phyloP scores from a whole-genome alignment of 139 green algal genomes.

The Coccomyxa sp. region DNA sequence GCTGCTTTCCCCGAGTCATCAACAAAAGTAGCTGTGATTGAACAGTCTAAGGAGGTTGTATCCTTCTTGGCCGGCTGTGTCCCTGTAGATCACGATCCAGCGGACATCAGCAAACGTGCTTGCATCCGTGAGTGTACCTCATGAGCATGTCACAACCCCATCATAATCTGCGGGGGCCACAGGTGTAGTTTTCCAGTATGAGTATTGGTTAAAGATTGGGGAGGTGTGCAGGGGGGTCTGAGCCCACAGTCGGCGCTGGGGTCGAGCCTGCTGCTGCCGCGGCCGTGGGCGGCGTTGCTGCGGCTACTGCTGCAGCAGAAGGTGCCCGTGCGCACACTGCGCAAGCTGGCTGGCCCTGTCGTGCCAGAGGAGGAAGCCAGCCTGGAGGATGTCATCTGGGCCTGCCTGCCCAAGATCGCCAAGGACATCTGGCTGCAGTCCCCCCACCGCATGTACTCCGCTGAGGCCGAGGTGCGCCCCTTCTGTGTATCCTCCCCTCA shows the following conservation, averaged over 20 bases:
- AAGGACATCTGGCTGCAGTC: conserved; percentile 1
- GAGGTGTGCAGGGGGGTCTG: conserved; percentile 29
- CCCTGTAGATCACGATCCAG: too few relatives aligned
- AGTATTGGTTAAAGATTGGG: too few relatives aligned
- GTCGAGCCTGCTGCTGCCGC: conserved; percentile 54
- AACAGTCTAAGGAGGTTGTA: too few relatives aligned
- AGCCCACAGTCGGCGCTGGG: conserved; percentile 29
- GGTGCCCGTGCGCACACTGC: conserved; percentile 9
- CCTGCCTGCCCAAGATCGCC: neutral
- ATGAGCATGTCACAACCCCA: too few relatives aligned
- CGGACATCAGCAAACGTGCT: too few relatives aligned
- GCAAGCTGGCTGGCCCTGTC: neutral
- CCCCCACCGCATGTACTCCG: conserved; percentile 17
- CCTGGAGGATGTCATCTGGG: conserved; percentile 8
- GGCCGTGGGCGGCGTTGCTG: conserved; percentile 60
- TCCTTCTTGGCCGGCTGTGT: too few relatives aligned
- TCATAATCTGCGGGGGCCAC: too few relatives aligned
- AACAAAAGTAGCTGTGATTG: too few relatives aligned
- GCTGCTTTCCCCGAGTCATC: too few relatives aligned
- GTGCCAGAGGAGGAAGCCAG: neutral
- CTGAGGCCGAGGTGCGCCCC: conserved; percentile 14
- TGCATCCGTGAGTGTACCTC: too few relatives aligned
- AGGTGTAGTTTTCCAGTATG: too few relatives aligned
- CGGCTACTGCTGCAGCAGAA: conserved; percentile 63
- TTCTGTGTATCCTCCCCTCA: neutral